These are phyloP conservation scores for Leccinum truebloodii DNA, from an alignment of 768 basidiomycete species.

Conservation along the genomic window DNA sequence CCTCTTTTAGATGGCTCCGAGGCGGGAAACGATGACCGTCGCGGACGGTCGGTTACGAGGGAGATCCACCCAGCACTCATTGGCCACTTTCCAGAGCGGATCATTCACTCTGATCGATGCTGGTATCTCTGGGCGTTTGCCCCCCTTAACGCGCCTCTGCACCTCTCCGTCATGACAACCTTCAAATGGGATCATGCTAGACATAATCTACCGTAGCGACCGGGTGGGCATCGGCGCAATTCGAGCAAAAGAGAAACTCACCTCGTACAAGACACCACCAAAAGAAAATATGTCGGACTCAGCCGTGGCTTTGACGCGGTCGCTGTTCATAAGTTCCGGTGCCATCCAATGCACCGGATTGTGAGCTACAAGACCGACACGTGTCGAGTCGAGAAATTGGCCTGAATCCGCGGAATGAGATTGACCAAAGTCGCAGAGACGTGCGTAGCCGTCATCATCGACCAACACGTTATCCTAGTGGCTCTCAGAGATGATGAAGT, in stretches of 20 bases:
- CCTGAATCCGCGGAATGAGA: constrained; percentile 26
- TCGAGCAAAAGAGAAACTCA: constrained; percentile 2
- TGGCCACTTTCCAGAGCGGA: constrained; percentile 15
- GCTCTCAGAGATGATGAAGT: constrained; percentile 2
- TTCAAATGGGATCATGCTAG: constrained; percentile 20
- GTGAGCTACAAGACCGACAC: constrained; percentile 14
- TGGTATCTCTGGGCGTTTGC: constrained; percentile 11
- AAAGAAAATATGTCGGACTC: constrained; percentile 30
- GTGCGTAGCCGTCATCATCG: constrained; percentile 12
- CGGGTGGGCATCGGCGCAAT: neutral
- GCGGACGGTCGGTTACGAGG: constrained; percentile 20
- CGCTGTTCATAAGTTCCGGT: constrained; percentile 24
- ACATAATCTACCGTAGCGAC: constrained; percentile 17
- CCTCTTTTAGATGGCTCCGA: neutral
- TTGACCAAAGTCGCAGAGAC: constrained; percentile 31
- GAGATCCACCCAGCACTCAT: constrained; percentile 11
- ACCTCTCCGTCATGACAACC: neutral
- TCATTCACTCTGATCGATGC: constrained; percentile 4
- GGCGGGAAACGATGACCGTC: neutral
- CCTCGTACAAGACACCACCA: constrained; percentile 35
- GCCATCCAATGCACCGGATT: constrained; percentile 28
- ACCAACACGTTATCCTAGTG: constrained; percentile 29
- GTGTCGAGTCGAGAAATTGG: constrained; percentile 24
- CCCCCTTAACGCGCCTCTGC: neutral
- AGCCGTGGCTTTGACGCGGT: constrained; percentile 8